These are phyloP conservation scores for Cucurbita moschata DNA, from an alignment of 306 rosid species.

Conservation along the genomic window DNA sequence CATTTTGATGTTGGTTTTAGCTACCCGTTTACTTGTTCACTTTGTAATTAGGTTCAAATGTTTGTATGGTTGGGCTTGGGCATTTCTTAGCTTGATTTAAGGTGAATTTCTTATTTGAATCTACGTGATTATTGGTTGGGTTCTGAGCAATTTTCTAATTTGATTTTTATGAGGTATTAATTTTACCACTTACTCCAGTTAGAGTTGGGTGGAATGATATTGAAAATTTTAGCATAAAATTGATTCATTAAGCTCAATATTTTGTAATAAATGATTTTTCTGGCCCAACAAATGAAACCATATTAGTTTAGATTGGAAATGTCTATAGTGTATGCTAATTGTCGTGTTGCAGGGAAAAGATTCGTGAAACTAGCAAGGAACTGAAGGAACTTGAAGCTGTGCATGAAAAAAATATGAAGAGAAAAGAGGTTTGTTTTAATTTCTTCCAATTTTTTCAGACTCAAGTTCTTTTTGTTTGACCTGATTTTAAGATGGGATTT, in stretches of 20 bases:
- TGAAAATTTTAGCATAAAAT: not conserved
- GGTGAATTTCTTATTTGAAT: not conserved
- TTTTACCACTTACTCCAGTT: not conserved
- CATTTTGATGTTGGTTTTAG: not conserved
- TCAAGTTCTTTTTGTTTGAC: not conserved
- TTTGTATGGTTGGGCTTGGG: not conserved
- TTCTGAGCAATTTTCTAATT: not conserved
- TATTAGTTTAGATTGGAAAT: not conserved
- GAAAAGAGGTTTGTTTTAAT: constrained; percentile 60
- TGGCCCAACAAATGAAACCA: not conserved
- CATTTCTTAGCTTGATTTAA: not conserved
- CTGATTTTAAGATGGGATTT: not conserved
- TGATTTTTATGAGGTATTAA: not conserved
- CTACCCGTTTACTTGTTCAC: not conserved
- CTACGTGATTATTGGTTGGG: not conserved
- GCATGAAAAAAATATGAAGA: constrained; percentile 43
- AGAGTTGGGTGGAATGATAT: not conserved
- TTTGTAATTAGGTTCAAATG: not conserved
- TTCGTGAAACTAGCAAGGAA: constrained; percentile 42
- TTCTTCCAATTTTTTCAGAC: constrained; percentile 4
- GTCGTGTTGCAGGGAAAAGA: constrained; percentile 51
- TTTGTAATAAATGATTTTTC: not conserved
- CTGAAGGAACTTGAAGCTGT: constrained; percentile 70
- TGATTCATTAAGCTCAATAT: not conserved
- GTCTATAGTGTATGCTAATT: not conserved